Conservation (phyloP, 768 basidiomycete species). For the Agaricus subrufescens region DNA sequence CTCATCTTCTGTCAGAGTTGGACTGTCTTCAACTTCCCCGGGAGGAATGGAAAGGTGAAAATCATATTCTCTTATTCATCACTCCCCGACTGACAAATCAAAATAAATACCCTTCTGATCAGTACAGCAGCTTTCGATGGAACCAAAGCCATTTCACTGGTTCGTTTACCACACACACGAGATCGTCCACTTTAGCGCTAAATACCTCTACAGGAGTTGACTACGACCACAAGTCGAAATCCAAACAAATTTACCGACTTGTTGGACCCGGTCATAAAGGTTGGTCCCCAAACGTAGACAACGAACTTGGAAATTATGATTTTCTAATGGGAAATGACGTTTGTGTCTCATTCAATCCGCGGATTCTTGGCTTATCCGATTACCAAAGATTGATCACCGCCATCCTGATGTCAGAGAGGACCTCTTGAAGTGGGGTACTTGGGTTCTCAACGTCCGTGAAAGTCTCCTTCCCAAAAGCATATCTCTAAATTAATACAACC, state of each 20-base stretch:
- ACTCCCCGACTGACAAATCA: neutral
- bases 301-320: constrained; percentile 85
- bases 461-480: no score
- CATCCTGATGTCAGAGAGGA: constrained; percentile 80
- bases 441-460: constrained; percentile 51
- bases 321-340: constrained; percentile 77
- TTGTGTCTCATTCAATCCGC: constrained; percentile 16
- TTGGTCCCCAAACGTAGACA: constrained; percentile 80
- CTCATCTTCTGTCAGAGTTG: constrained; percentile 53
- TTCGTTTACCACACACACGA: constrained; percentile 19
- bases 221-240: constrained; percentile 68
- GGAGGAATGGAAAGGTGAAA: constrained; percentile 62
- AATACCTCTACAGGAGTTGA: constrained; percentile 56
- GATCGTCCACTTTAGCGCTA: neutral
- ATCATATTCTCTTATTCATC: neutral
- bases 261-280: constrained; percentile 60
- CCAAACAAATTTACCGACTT: constrained; percentile 69
- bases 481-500: neutral
- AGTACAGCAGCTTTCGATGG: constrained; percentile 72
- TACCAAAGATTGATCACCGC: constrained; percentile 68
- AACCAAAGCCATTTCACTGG: constrained; percentile 78
- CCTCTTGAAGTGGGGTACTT: constrained; percentile 70
- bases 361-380: neutral
- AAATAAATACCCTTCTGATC: neutral
- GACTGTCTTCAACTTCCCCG: constrained; percentile 86